Evolutionary conservation across 2,329 filamentous ascomycete species (phyloP), one percentile per base, ranked within the genome.

Genomic region (Teratosphaeria pseudoeucalypti): DNA sequence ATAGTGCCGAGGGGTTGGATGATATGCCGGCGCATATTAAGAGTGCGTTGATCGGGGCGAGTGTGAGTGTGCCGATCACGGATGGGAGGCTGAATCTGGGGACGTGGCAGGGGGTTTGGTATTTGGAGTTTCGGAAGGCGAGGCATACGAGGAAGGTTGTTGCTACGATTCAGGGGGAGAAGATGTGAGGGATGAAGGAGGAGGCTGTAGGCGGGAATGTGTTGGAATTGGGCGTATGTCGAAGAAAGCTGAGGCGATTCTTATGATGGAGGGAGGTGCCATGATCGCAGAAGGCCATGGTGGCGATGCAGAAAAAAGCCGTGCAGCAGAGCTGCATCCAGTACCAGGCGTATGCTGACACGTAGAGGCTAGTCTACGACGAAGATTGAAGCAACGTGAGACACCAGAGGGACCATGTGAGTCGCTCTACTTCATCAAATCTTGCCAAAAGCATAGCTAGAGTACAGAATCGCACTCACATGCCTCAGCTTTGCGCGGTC

Each of bases 21-120:
- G 94, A 97, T 75, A 96, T 97, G 90, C 94, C 94, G 84, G 92
- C 91, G 61, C 94, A 99, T 75, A 87, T 99, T 73, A 99, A 99
- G 77, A 90, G 87, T 60, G 88, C 90, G 0, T 77, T 99, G 56
- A 81, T 97, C 34, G 94, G 94, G 14, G 90, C 92, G 3, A 95
- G 88, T 66, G 85, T 97, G 2, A 92, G 86, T 6, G 88, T 99
- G 60, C 94, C 94, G 1, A 96, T 99, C 73, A 87, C 83, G 61
- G 85, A 97, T 70, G 94, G 94, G 47, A 85, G 83, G 67, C 74
- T 97, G 71, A 86, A 78, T 10, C 83, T 80, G 16, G 84, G 84
- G 1, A 86, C 84, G 16, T 92, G 89, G 89, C 89, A 94, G 85
- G 85, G 94, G 0, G 92, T 97, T 61, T 97, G 90, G 89, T 95